A percentile compares a stretch with the other conserved stretches of the same genome.
These are phyloP conservation scores for Triticum monococcum DNA, from an alignment of 176 grass and related monocot species.

Conservation along the genomic window DNA sequence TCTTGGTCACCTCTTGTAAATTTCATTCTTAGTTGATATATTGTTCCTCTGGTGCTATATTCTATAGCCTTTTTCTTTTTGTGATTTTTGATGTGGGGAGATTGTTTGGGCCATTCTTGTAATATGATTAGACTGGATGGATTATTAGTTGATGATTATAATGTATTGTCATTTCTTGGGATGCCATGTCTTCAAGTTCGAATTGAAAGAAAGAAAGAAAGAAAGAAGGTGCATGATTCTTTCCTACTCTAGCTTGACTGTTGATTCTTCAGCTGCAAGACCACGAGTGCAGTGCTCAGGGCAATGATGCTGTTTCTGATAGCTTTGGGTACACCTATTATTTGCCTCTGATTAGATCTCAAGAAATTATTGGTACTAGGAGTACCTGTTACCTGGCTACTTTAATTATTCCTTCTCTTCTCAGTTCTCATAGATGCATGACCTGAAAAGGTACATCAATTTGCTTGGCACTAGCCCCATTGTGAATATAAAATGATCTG, in stretches of 20 bases:
- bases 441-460: slow-evolving; percentile 7
- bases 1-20: slow-evolving; percentile 21
- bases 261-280: neutral
- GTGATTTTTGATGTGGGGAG: neutral
- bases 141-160: neutral
- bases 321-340: neutral
- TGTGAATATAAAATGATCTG: neutral
- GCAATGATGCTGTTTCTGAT: slow-evolving; percentile 22
- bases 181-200: too few relatives aligned
- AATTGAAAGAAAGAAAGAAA: too few relatives aligned
- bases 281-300: neutral
- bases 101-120: slow-evolving; percentile 37
- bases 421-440: neutral
- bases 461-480: neutral
- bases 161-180: neutral
- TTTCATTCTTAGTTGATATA: neutral
- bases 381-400: neutral
- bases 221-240: neutral
- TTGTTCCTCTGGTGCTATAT: slow-evolving; percentile 16
- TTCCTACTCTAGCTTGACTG: neutral
- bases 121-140: slow-evolving; percentile 21
- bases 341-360: slow-evolving; percentile 16
- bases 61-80: slow-evolving; percentile 25
- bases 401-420: neutral
- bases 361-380: neutral